Conservation (phyloP, 2,329 filamentous ascomycete species). For the Fusarium verrucosum region DNA sequence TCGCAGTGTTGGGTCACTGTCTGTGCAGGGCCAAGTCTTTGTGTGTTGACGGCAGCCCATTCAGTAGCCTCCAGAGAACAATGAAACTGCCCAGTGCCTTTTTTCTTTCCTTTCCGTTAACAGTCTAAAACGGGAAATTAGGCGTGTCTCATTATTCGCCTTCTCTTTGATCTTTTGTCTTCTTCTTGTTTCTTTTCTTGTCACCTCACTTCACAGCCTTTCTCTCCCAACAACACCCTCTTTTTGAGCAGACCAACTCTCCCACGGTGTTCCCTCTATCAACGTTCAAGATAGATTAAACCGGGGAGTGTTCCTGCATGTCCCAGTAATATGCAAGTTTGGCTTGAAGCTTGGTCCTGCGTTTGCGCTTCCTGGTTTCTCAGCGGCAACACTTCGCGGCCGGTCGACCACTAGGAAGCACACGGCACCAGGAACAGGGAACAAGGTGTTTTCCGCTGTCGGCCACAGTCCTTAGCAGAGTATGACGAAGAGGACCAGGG, state of each 20-base stretch:
- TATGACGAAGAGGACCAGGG: constrained; percentile 20
- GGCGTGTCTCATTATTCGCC: constrained; percentile 36
- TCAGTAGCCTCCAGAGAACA: constrained; percentile 37
- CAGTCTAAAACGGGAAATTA: constrained; percentile 26
- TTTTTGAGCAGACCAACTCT: constrained; percentile 10
- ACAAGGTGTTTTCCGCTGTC: constrained; percentile 18
- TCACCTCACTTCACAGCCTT: not conserved
- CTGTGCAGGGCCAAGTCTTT: constrained; percentile 37
- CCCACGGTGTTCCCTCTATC: constrained; percentile 22
- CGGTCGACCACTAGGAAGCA: constrained; percentile 22
- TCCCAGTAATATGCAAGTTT: constrained; percentile 41
- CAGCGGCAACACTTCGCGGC: constrained; percentile 18
- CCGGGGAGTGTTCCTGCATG: constrained; percentile 37
- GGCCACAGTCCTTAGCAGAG: constrained; percentile 8
- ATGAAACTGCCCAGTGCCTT: constrained; percentile 32
- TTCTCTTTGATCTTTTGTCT: constrained; percentile 31
- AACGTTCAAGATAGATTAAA: constrained; percentile 23
- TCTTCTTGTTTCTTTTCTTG: constrained; percentile 4
- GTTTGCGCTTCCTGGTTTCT: constrained; percentile 34
- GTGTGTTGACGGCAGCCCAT: constrained; percentile 32
- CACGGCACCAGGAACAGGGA: constrained; percentile 13
- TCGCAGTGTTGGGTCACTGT: constrained; percentile 27
- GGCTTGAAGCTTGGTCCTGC: constrained; percentile 39
- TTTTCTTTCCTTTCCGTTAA: constrained; percentile 26
- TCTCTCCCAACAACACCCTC: not conserved